Evolutionary conservation across 2,329 filamentous ascomycete genomes (phyloP).

Genomic region (Metarhizium anisopliae): DNA sequence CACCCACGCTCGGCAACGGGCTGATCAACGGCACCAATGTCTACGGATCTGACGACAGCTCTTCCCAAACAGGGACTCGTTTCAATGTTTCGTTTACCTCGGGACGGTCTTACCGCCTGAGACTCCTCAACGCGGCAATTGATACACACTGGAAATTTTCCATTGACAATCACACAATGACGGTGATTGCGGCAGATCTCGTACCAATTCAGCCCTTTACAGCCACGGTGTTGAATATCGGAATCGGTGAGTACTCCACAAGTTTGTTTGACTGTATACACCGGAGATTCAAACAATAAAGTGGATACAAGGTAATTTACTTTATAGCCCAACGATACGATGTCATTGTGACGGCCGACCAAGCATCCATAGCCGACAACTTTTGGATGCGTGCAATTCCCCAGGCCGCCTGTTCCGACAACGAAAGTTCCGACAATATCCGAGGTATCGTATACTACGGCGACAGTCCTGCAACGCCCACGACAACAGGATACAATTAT

Average conservation of each 20-base stretch:
- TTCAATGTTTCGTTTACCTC: slow-evolving; percentile 28
- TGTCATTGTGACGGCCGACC: slow-evolving; percentile 33
- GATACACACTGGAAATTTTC: slow-evolving; percentile 37
- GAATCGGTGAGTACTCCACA: too few species aligned
- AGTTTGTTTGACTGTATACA: too few species aligned
- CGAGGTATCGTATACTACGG: slow-evolving; percentile 39
- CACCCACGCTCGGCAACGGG: slow-evolving; percentile 29
- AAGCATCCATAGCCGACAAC: slow-evolving; percentile 16
- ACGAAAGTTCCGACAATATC: slow-evolving; percentile 28
- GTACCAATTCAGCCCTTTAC: slow-evolving; percentile 48
- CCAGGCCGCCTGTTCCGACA: slow-evolving; percentile 8
- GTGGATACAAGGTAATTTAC: too few species aligned
- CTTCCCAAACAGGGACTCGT: slow-evolving; percentile 20
- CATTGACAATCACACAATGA: slow-evolving; percentile 48
- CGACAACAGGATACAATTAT: too few species aligned
- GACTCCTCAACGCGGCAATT: slow-evolving; percentile 37
- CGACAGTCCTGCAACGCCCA: slow-evolving; percentile 9
- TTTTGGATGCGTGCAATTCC: slow-evolving; percentile 36
- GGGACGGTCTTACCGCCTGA: slow-evolving; percentile 35
- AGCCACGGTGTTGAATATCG: slow-evolving; percentile 16
- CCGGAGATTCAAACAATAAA: too few species aligned
- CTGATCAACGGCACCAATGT: slow-evolving; percentile 36
- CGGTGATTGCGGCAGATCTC: slow-evolving; percentile 49
- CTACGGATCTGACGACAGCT: slow-evolving; percentile 7
- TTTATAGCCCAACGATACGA: slow-evolving; percentile 33